Evolutionary conservation across 352 stramenopile genomes (phyloP), one percentile per base, ranked within the genome.

Genomic region (Pythium phragmitis): DNA sequence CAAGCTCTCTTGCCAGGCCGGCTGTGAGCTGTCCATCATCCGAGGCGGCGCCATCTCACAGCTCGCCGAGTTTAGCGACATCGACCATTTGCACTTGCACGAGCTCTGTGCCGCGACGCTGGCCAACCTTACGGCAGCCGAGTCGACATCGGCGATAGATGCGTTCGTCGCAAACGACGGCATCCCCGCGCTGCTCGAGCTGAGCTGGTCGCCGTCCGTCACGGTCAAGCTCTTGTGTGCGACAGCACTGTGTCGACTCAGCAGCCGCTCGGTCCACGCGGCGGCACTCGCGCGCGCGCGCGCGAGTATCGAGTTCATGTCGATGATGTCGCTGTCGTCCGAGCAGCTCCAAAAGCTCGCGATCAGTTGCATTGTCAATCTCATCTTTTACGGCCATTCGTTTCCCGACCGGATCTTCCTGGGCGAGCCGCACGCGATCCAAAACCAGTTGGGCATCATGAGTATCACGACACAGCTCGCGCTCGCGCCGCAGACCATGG

Each of bases 401-500:
- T 90, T 94, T 39, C 75, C 82, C 0, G 85, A 92, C n/a, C 82
- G 80, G 2, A 73, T 92, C 7, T 91, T 91, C 42, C n/a, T 88
- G 13, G 85, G 85, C 2, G 85, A 91, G 17, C 80, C 81, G 0
- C 81, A 91, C 17, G 78, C 80, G 6, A 69, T 84, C 2, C 81
- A 91, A 57, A 91, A 80, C 36, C 81, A 87, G 9, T 61, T 88
- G 5, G 85, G 85, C 0, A 57, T 94, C 12, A 68, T 94, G 58
- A 85, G 65, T n/a, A 74, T 90, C n/a, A 63, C 87, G 7, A 79
- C 57, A 6, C 81, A 92, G 37, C 50, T 91, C 13, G 79, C 80
- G 0, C 47, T 69, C 0, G 49, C 64, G 2, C 47, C 67, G 0
- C 30, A 66, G 0, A 85, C 70, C 13, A 87, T 80, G 50, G 63